Evolutionary conservation across 129 eudicot species (phyloP), one percentile per base, ranked within the genome.

Genomic region (Centaurea solstitialis): DNA sequence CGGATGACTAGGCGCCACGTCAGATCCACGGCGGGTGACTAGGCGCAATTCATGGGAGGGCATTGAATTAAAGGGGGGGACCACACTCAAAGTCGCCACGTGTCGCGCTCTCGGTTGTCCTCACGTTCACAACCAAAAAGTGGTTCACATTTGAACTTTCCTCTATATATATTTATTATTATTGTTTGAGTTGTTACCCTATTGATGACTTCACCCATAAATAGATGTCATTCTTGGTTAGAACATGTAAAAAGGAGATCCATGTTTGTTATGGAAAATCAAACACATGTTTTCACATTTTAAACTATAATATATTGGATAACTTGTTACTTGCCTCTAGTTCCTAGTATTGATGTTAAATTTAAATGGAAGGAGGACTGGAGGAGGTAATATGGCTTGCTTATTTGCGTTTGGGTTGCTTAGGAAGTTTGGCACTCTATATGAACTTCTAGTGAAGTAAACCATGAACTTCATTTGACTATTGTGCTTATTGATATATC

Each of bases 141-240:
- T n/a, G n/a, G n/a, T 30, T 30, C 1, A 1, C 3, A 3, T 1
- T 30, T 30, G 3, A 30, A n/a, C n/a, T n/a, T n/a, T n/a, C n/a
- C n/a, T n/a, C n/a, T n/a, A n/a, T n/a, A n/a, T n/a, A n/a, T n/a
- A n/a, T n/a, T 30, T 30, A 30, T 33, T 33, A 33, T 33, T 33
- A n/a, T 39, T 77, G 40, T 76, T 64, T 64, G 72, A 6, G 33
- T 41, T 66, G 65, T 24, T 50, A 74, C 41, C 43, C 70, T 65
- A 38, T 65, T 53, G 18, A 75, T 53, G 18, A 24, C 23, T 64
- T 41, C 11, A 78, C 26, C 13, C 33, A 76, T 35, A 18, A 41
- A 61, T 78, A 68, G 68, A 78, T 47, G 33, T 40, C 28, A 68
- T 10, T 64, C 7, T 24, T 67, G 35, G 23, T 21, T 20, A 50